Evolutionary conservation across 2,329 filamentous ascomycete genomes (phyloP).

Genomic region (Fusarium austroafricanum): DNA sequence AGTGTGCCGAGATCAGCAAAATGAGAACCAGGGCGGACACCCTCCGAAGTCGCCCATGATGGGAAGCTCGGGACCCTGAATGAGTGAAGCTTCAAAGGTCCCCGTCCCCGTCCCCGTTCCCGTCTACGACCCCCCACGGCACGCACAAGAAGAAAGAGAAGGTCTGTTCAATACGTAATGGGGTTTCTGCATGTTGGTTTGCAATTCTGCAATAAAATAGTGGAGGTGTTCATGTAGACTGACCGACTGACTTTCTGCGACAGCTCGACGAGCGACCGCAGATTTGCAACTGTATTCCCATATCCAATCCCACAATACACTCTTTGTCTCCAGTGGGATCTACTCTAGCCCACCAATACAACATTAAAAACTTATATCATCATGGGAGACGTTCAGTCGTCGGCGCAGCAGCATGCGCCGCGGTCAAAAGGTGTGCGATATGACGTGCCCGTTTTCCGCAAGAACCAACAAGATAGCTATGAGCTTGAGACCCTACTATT

Average conservation of each 20-base stretch:
- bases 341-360: background rate
- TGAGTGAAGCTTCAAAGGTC: slow-evolving; percentile 9
- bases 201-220: slow-evolving; percentile 28
- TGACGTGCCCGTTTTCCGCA: slow-evolving; percentile 36
- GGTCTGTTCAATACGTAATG: slow-evolving; percentile 41
- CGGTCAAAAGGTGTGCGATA: slow-evolving; percentile 31
- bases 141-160: background rate
- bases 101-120: background rate
- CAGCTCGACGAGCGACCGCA: slow-evolving; percentile 1
- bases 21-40: slow-evolving; percentile 18
- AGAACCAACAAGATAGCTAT: slow-evolving; percentile 16
- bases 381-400: slow-evolving; percentile 31
- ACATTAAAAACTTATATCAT: background rate
- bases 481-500: slow-evolving; percentile 37
- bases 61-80: slow-evolving; percentile 14
- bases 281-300: slow-evolving; percentile 24
- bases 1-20: slow-evolving; percentile 36
- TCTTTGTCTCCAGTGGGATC: slow-evolving; percentile 1
- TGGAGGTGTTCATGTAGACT: slow-evolving; percentile 37
- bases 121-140: slow-evolving; percentile 24
- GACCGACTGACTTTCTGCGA: background rate
- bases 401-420: slow-evolving; percentile 9
- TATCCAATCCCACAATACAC: background rate
- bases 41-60: slow-evolving; percentile 36
- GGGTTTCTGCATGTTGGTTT: slow-evolving; percentile 24